Evolutionary conservation across 805 yeast genomes (phyloP).

Genomic region (Huiozyma sinensis): DNA sequence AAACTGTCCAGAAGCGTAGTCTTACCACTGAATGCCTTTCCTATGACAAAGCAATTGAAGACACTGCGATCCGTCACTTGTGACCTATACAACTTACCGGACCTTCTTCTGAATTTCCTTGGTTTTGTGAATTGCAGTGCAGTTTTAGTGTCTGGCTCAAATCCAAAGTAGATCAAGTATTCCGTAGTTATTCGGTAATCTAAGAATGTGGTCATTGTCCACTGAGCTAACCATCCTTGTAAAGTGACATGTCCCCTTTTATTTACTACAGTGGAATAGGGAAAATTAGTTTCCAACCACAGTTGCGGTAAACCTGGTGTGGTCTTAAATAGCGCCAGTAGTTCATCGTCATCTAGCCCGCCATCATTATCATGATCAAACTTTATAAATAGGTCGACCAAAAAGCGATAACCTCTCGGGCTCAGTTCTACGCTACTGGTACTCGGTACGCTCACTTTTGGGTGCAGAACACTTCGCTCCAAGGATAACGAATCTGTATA

Average conservation of each 20-base stretch:
- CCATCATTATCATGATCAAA: conserved; percentile 97
- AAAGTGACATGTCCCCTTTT: conserved; percentile 83
- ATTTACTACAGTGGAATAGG: conserved; percentile 77
- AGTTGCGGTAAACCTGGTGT: conserved; percentile 87
- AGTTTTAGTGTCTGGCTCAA: conserved; percentile 41
- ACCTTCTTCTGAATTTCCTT: conserved; percentile 54
- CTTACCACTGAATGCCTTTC: conserved; percentile 81
- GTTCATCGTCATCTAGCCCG: conserved; percentile 69
- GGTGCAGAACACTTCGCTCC: conserved; percentile 68
- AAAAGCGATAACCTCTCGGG: conserved; percentile 83
- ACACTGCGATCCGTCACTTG: conserved; percentile 76
- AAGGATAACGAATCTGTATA: conserved; percentile 88
- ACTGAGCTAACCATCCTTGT: conserved; percentile 98
- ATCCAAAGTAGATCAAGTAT: conserved; percentile 84
- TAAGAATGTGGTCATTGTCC: conserved; percentile 92
- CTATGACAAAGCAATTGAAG: conserved; percentile 80
- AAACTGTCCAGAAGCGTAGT: conserved; percentile 76
- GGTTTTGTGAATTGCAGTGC: conserved; percentile 79
- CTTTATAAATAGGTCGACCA: conserved; percentile 78
- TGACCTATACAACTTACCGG: conserved; percentile 57
- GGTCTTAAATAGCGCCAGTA: conserved; percentile 61
- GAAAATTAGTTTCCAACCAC: conserved; percentile 83
- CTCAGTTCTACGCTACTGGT: conserved; percentile 81
- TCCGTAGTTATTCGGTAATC: conserved; percentile 78
- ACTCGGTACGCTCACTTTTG: conserved; percentile 62